Conservation (phyloP, 2,329 filamentous ascomycete species). For the Diplodia mutila region DNA sequence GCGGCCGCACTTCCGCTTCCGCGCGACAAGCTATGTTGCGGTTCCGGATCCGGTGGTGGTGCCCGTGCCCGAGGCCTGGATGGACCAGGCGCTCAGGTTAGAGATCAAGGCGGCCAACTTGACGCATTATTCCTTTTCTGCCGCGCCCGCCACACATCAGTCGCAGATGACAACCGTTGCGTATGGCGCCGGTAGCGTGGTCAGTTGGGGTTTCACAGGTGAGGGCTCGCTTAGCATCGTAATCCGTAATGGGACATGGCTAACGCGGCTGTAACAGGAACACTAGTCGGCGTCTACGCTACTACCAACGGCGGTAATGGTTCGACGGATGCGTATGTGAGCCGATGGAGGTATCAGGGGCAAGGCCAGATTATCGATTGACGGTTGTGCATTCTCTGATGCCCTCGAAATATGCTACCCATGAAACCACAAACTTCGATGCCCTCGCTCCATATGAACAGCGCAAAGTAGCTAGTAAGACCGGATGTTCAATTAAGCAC, state of each 20-base stretch:
- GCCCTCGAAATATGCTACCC: neutral
- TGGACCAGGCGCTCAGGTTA: conserved; percentile 39
- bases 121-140: conserved; percentile 49
- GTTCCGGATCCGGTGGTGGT: conserved; percentile 44
- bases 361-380: conserved; percentile 20
- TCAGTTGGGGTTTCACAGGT: conserved; percentile 37
- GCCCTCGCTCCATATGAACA: neutral
- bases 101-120: conserved; percentile 51
- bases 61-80: conserved; percentile 48
- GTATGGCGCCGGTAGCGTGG: conserved; percentile 33
- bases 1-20: conserved; percentile 50
- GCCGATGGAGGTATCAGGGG: conserved; percentile 53
- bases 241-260: neutral
- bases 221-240: conserved; percentile 15
- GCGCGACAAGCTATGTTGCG: conserved; percentile 47
- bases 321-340: conserved; percentile 52
- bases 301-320: conserved; percentile 56
- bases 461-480: neutral
- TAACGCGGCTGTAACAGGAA: conserved; percentile 39
- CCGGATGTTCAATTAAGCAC: neutral
- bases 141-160: conserved; percentile 30
- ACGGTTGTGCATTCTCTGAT: neutral
- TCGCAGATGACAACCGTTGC: conserved; percentile 30
- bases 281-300: conserved; percentile 56
- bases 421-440: neutral